phyloP scores from a whole-genome alignment of 441 rosid genomes.

The Gossypium trilobum region DNA sequence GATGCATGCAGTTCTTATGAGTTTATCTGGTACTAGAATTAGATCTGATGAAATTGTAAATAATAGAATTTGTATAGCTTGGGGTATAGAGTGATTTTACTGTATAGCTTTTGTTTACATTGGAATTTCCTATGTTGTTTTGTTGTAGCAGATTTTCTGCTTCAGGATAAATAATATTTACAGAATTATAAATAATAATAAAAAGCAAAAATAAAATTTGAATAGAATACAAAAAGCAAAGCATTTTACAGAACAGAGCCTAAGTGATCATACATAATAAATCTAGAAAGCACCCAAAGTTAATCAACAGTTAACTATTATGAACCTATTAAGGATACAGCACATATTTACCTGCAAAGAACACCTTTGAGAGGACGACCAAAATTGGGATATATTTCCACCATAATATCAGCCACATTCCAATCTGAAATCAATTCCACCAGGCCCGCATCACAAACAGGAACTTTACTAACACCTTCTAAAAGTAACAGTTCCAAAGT shows the following conservation, averaged over 20 bases:
- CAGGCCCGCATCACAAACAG: not conserved
- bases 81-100: too few species aligned
- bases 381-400: constrained; percentile 62
- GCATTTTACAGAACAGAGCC: not conserved
- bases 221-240: not conserved
- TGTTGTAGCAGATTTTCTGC: too few species aligned
- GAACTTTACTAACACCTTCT: not conserved
- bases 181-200: too few species aligned
- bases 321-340: not conserved
- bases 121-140: too few species aligned
- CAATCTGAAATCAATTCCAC: constrained; percentile 38
- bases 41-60: too few species aligned
- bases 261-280: not conserved
- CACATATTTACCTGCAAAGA: constrained; percentile 59
- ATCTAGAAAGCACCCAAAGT: not conserved
- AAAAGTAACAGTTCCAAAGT: not conserved
- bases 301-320: not conserved
- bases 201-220: not conserved
- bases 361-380: constrained; percentile 60
- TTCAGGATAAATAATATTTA: too few species aligned
- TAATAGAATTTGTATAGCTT: too few species aligned
- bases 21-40: too few species aligned
- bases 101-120: too few species aligned
- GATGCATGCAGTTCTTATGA: too few species aligned
- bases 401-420: constrained; percentile 72